Evolutionary conservation across 768 basidiomycete species (phyloP).

Genomic region (Coprinopsis strossmayeri): DNA sequence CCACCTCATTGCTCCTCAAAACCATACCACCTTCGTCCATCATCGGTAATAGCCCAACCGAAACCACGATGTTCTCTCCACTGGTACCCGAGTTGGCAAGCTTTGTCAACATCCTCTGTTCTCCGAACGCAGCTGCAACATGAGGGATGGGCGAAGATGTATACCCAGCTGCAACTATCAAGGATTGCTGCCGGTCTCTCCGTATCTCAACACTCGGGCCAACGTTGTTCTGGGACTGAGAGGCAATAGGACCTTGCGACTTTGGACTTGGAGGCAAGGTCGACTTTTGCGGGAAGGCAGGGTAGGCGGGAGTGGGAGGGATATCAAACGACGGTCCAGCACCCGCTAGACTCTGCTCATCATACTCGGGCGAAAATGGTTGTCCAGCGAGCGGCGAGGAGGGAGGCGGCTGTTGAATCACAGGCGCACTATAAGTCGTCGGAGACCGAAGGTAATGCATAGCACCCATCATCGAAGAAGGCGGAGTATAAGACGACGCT

Average conservation of each 20-base stretch:
- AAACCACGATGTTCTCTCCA: constrained; percentile 63
- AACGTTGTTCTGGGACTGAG: constrained; percentile 39
- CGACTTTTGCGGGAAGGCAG: constrained; percentile 49
- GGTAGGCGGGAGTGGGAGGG: constrained; percentile 68
- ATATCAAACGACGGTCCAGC: constrained; percentile 15
- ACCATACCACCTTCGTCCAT: constrained; percentile 13
- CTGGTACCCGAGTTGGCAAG: constrained; percentile 24
- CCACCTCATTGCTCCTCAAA: constrained; percentile 6
- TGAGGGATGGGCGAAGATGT: constrained; percentile 55
- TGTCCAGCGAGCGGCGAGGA: constrained; percentile 16
- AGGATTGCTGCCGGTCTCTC: constrained; percentile 43
- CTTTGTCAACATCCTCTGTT: constrained; percentile 25
- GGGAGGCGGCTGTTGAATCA: constrained; percentile 23
- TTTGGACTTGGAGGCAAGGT: constrained; percentile 46
- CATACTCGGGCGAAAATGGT: constrained; percentile 11
- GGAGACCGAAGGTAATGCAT: constrained; percentile 39
- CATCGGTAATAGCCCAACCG: constrained; percentile 46
- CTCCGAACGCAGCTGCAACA: constrained; percentile 38
- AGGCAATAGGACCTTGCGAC: constrained; percentile 48
- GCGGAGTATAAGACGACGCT: constrained; percentile 25
- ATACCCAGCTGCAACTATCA: constrained; percentile 18
- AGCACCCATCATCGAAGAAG: constrained; percentile 22
- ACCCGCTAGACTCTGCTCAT: constrained; percentile 13
- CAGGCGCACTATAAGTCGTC: constrained; percentile 48
- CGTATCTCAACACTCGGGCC: constrained; percentile 62